Evolutionary conservation across 2,329 filamentous ascomycete species (phyloP), one percentile per base, ranked within the genome.

Genomic region (Nothophoma quercina): DNA sequence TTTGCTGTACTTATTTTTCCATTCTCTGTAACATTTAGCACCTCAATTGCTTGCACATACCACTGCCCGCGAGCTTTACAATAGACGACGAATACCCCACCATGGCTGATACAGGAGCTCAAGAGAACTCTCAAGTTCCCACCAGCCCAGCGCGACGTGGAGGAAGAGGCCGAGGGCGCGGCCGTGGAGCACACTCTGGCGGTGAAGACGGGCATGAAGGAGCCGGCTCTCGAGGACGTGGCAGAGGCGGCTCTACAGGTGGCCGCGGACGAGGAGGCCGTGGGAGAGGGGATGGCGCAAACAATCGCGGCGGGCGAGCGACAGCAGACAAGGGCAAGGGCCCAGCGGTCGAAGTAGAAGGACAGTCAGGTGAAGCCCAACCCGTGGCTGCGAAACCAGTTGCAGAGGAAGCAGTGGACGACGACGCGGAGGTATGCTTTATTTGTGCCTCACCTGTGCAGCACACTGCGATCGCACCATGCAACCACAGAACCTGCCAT

Each of bases 401-500:
- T 12, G 43, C 47, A 38, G 50, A 52, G 33, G 45, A 48, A 22
- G 50, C 32, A 10, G 51, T 62, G 33, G 59, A 62, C 36, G 69
- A 55, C 78, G 60, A 75, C 39, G 84, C 83, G 22, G 83, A 97
- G 58, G 84, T 97, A 56, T 99, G 95, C 84, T 98, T 98, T 77
- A 99, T 99, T 69, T 99, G 95, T 76, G 93, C 95, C 50, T 96
- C 93, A 60, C 85, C 88, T 2, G 88, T 99, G 39, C 86, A 89
- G 40, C 92, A 98, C 78, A 87, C 91, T 65, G 89, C 93, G 8
- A 86, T 99, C 60, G 87, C 93, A 25, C 93, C 95, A 16, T 99
- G 95, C 77, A 98, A 97, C 75, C 95, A 99, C 77, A 85, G 90
- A 51, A 97, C 93, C 40, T 99, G 95, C 72, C 95, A 99, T 77